Percentiles rank a stretch among this genome's conserved stretches.
Evolutionary conservation across 2,329 filamentous ascomycete genomes (phyloP).

Genomic region (Stagonosporopsis tanaceti): DNA sequence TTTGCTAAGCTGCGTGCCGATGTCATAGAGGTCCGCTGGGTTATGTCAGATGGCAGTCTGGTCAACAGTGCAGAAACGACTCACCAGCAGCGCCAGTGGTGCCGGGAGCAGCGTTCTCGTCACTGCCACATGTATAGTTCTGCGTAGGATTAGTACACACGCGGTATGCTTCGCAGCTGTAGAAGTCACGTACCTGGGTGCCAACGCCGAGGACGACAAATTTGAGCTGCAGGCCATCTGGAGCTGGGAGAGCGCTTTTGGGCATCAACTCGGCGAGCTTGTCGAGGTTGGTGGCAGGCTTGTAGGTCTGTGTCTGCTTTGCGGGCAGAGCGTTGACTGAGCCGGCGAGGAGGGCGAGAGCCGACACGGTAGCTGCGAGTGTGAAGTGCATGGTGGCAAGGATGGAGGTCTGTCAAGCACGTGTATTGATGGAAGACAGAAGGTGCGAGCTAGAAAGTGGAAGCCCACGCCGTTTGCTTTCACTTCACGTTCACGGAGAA

Average conservation of each 20-base stretch:
- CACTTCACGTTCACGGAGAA: conserved; percentile 18
- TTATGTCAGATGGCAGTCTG: conserved; percentile 18
- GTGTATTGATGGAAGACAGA: neutral
- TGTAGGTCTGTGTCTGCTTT: conserved; percentile 19
- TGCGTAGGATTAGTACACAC: conserved; percentile 38
- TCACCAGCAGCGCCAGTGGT: conserved; percentile 47
- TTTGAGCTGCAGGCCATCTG: conserved; percentile 50
- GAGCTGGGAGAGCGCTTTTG: conserved; percentile 39
- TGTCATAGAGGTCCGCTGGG: conserved; percentile 47
- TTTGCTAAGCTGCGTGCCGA: conserved; percentile 42
- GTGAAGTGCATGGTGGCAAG: conserved; percentile 39
- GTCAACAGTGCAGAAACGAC: neutral
- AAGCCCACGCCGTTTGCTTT: conserved; percentile 6
- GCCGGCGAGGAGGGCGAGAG: conserved; percentile 27
- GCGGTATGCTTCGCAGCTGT: neutral
- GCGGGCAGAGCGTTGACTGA: conserved; percentile 29
- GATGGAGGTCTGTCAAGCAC: neutral
- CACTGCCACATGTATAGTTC: conserved; percentile 58
- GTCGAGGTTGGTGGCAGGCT: conserved; percentile 31
- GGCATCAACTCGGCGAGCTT: conserved; percentile 40
- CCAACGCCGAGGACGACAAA: conserved; percentile 59
- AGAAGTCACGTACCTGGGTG: conserved; percentile 32
- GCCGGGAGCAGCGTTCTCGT: conserved; percentile 37
- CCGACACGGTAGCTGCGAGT: conserved; percentile 34
- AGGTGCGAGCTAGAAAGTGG: neutral